These are phyloP conservation scores for Geotrichum europaeum DNA, from an alignment of 1,139 yeast genomes.

Conservation along the genomic window DNA sequence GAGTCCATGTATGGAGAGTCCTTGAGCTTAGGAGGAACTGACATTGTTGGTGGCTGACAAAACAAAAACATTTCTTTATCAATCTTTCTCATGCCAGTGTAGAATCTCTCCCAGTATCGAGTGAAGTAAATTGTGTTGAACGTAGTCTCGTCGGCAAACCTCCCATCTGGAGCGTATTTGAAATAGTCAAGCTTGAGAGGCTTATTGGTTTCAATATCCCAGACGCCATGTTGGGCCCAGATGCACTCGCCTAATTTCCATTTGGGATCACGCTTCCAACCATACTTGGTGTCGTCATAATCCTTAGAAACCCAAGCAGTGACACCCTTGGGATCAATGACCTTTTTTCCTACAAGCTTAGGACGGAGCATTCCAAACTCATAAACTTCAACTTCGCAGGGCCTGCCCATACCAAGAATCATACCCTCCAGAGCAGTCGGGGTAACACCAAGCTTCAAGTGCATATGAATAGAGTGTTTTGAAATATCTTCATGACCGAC, in stretches of 20 bases:
- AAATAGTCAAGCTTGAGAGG: slow-evolving; percentile 45
- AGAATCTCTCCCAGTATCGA: slow-evolving; percentile 49
- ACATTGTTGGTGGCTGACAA: slow-evolving; percentile 79
- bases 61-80: slow-evolving; percentile 51
- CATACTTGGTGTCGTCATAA: slow-evolving; percentile 51
- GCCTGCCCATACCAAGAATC: slow-evolving; percentile 64
- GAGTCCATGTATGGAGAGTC: slow-evolving; percentile 53
- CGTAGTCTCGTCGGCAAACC: slow-evolving; percentile 45
- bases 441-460: slow-evolving; percentile 30
- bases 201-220: slow-evolving; percentile 47
- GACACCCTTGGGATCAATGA: slow-evolving; percentile 61
- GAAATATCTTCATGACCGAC: slow-evolving; percentile 31
- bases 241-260: slow-evolving; percentile 73
- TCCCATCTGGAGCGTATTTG: slow-evolving; percentile 39
- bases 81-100: slow-evolving; percentile 43
- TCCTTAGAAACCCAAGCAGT: slow-evolving; percentile 49
- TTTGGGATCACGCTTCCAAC: slow-evolving; percentile 51
- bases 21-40: slow-evolving; percentile 64
- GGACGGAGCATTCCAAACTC: slow-evolving; percentile 70
- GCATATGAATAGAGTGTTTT: slow-evolving; percentile 29
- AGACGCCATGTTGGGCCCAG: slow-evolving; percentile 68
- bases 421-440: slow-evolving; percentile 35
- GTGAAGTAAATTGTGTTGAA: slow-evolving; percentile 61
- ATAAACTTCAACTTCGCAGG: slow-evolving; percentile 60
- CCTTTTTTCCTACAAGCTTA: slow-evolving; percentile 47